Percentiles rank a stretch among this genome's conserved stretches.
phyloP scores from a whole-genome alignment of 441 rosid species.

The Erysimum pusillum region DNA sequence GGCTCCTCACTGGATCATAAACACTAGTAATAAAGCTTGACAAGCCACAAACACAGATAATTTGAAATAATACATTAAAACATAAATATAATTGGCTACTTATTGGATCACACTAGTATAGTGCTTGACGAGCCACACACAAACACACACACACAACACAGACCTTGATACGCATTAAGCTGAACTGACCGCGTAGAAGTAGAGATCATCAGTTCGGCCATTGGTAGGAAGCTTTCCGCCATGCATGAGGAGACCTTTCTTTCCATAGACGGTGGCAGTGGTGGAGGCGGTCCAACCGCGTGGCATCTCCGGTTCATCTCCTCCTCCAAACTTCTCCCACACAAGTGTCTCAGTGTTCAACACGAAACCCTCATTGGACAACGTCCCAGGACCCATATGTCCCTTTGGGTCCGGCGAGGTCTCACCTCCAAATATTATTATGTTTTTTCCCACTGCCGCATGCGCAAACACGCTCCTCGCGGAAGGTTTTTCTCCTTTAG shows the following conservation, averaged over 20 bases:
- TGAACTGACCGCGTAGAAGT: conserved; percentile 46
- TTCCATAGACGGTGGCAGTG: conserved; percentile 50
- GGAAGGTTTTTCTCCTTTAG: conserved; percentile 63
- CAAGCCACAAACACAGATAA: too few relatives aligned
- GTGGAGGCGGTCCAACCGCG: conserved; percentile 79
- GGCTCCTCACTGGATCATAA: too few relatives aligned
- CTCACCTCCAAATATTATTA: conserved; percentile 75
- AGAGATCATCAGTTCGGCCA: conserved; percentile 74
- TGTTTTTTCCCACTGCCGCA: conserved; percentile 55
- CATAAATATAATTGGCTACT: not conserved
- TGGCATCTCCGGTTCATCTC: conserved; percentile 60
- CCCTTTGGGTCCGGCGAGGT: conserved; percentile 70
- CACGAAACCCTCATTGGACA: conserved; percentile 55
- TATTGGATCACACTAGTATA: not conserved
- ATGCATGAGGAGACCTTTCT: conserved; percentile 64
- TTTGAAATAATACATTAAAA: too few relatives aligned
- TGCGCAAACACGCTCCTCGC: conserved; percentile 74
- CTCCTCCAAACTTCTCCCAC: conserved; percentile 65
- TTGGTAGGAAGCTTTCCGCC: conserved; percentile 80
- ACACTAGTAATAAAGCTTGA: too few relatives aligned
- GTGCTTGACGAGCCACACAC: not conserved
- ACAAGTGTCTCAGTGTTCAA: conserved; percentile 64
- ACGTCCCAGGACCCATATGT: conserved; percentile 77
- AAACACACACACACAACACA: conserved; percentile 20
- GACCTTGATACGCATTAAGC: conserved; percentile 49